Conservation (phyloP, 257 asterid genomes). For the Fraxinus excelsior region DNA sequence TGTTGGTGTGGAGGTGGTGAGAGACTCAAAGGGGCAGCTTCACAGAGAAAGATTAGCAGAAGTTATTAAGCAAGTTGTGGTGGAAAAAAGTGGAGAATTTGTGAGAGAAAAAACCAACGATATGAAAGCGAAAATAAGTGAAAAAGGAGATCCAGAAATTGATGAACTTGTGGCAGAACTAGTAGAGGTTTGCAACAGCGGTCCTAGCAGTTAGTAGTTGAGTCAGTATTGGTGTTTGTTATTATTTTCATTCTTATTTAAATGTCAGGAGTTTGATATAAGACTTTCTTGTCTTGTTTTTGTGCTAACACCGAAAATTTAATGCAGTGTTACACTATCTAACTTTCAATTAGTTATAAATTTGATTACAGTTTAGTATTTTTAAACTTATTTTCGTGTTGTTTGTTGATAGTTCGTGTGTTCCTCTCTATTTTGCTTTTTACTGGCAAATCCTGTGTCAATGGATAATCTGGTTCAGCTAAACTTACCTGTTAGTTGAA, state of each 20-base stretch:
- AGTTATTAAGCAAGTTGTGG: constrained; percentile 33
- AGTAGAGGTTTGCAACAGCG: constrained; percentile 22
- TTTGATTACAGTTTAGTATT: background rate
- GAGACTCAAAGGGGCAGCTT: constrained; percentile 29
- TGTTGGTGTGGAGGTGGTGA: constrained; percentile 42
- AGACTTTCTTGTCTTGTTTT: background rate
- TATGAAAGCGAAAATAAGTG: constrained; percentile 22
- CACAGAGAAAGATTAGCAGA: constrained; percentile 23
- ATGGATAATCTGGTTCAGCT: too few species aligned
- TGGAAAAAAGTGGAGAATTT: constrained; percentile 23
- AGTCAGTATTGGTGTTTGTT: background rate
- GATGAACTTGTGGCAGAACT: constrained; percentile 34
- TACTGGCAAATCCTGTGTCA: too few species aligned
- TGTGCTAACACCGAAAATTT: constrained; percentile 26
- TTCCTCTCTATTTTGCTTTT: too few species aligned
- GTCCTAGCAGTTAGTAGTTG: constrained; percentile 6
- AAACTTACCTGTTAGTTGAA: too few species aligned
- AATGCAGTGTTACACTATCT: constrained; percentile 23
- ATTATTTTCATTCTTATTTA: background rate
- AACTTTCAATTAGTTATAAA: background rate
- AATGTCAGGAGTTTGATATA: background rate
- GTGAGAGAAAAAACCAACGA: constrained; percentile 28
- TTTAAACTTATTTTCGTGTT: background rate
- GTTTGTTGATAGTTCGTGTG: background rate
- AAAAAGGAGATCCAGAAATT: constrained; percentile 27